Evolutionary conservation across 306 rosid genomes (phyloP).

Genomic region (Hippophae tibetana): DNA sequence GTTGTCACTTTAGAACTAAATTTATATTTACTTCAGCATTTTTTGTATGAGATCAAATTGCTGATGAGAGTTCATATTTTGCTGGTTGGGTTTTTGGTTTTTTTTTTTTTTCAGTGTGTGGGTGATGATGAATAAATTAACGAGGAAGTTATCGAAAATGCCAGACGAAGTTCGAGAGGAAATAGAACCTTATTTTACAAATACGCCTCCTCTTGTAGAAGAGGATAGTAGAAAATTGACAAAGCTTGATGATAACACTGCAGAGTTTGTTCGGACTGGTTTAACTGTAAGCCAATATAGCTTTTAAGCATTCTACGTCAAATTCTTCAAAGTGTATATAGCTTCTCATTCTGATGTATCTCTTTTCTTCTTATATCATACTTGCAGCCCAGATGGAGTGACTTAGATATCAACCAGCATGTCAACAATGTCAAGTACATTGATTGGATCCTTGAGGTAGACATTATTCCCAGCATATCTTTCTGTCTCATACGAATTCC

Average conservation of each 20-base stretch:
- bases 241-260: conserved; percentile 68
- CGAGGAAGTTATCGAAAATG: conserved; percentile 84
- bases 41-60: too few species aligned
- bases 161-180: conserved; percentile 89
- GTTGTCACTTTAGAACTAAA: too few species aligned
- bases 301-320: conserved; percentile 5
- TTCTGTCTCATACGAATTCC: not conserved
- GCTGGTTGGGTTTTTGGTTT: conserved; percentile 21
- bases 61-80: too few species aligned
- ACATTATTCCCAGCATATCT: not conserved
- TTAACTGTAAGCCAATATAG: conserved; percentile 48
- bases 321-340: not conserved
- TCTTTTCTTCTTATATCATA: conserved; percentile 10
- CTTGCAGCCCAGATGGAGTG: conserved; percentile 92
- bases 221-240: conserved; percentile 78
- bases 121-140: conserved; percentile 98
- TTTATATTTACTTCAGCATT: too few species aligned
- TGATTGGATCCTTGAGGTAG: conserved; percentile 99
- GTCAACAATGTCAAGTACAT: conserved; percentile 98
- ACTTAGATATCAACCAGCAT: conserved; percentile 90
- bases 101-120: conserved; percentile 61
- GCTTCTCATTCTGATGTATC: conserved; percentile 6
- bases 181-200: conserved; percentile 71
- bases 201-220: conserved; percentile 68
- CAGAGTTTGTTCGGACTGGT: conserved; percentile 58